A percentile compares a stretch with the other conserved stretches of the same genome.
phyloP scores from a whole-genome alignment of 306 rosid genomes.

The Sesbania bispinosa region DNA sequence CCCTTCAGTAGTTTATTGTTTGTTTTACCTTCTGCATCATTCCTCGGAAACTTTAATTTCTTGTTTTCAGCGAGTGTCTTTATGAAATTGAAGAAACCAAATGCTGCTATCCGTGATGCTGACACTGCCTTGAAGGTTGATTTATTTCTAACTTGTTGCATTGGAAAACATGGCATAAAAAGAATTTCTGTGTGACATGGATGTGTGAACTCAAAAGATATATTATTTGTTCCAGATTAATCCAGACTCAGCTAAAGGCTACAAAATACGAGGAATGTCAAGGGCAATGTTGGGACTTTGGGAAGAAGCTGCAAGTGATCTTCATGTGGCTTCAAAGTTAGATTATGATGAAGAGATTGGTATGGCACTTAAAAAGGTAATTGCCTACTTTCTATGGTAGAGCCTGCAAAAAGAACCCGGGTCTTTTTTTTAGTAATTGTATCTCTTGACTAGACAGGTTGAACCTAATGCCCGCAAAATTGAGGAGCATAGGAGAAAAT shows the following conservation, averaged over 20 bases:
- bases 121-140: conserved; percentile 72
- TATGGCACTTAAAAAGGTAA: conserved; percentile 61
- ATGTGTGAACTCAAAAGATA: not conserved
- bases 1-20: not conserved
- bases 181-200: not conserved
- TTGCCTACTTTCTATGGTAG: not conserved
- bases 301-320: conserved; percentile 73
- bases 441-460: conserved; percentile 46
- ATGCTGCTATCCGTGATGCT: conserved; percentile 83
- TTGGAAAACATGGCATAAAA: not conserved
- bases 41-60: conserved; percentile 18
- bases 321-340: conserved; percentile 65
- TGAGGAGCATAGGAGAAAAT: conserved; percentile 72
- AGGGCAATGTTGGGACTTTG: conserved; percentile 77
- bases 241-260: conserved; percentile 85
- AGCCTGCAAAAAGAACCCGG: not conserved
- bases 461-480: conserved; percentile 75
- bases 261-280: conserved; percentile 72
- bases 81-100: conserved; percentile 70
- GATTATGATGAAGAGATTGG: conserved; percentile 83
- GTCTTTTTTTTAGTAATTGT: not conserved
- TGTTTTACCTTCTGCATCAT: conserved; percentile 9
- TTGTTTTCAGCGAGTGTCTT: conserved; percentile 61
- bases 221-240: conserved; percentile 54
- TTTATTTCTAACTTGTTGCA: conserved; percentile 9